Evolutionary conservation across 441 rosid species (phyloP).

Genomic region (Pelargonium australe): DNA sequence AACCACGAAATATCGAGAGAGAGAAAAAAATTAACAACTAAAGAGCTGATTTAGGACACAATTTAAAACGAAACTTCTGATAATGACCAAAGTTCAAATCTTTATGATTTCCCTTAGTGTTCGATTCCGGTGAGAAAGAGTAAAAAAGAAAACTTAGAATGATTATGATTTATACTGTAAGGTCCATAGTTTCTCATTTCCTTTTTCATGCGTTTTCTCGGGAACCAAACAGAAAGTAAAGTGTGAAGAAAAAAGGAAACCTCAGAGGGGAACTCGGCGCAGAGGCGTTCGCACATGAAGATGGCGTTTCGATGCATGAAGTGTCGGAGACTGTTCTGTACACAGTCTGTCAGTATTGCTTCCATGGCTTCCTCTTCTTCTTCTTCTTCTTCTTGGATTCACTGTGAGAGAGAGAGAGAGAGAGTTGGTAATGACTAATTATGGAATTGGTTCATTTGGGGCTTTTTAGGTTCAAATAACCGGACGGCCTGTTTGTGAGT

Average conservation of each 20-base stretch:
- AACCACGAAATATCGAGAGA: too few relatives aligned
- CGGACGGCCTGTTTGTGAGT: neutral
- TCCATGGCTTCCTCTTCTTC: constrained; percentile 52
- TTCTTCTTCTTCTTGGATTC: constrained; percentile 18
- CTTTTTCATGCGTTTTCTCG: neutral
- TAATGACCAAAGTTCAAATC: too few relatives aligned
- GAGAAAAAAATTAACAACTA: too few relatives aligned
- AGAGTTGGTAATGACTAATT: constrained; percentile 18
- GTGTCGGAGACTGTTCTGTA: constrained; percentile 75
- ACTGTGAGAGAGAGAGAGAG: constrained; percentile 5
- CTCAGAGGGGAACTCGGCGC: constrained; percentile 94
- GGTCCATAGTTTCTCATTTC: neutral
- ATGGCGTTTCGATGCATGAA: constrained; percentile 78
- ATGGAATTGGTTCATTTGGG: constrained; percentile 19
- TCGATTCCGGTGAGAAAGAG: too few relatives aligned
- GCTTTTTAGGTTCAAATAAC: constrained; percentile 40
- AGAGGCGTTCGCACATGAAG: constrained; percentile 93
- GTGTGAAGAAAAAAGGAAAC: constrained; percentile 15
- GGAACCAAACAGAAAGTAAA: neutral
- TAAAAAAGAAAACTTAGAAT: too few relatives aligned
- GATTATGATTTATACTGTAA: too few relatives aligned
- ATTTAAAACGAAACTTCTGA: too few relatives aligned
- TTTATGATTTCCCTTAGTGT: too few relatives aligned
- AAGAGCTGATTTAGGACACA: too few relatives aligned
- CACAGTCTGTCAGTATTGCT: constrained; percentile 67